Evolutionary conservation across 2,329 filamentous ascomycete species (phyloP).

Genomic region (Trichothecium sympodiale): DNA sequence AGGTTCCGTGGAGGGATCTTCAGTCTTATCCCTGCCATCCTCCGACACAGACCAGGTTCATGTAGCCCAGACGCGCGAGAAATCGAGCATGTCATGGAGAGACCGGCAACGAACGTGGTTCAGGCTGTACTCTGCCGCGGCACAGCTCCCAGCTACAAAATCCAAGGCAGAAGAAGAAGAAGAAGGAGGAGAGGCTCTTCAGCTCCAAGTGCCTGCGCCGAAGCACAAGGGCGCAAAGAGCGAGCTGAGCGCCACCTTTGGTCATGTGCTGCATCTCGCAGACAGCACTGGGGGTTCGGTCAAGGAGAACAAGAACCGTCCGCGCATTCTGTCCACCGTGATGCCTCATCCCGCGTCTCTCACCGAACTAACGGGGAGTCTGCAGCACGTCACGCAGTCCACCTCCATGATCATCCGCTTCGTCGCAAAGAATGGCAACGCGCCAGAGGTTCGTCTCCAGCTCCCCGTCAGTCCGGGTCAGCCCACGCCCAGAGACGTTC

Average conservation of each 20-base stretch:
- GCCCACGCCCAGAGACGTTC: slow-evolving; percentile 15
- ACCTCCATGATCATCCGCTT: slow-evolving; percentile 35
- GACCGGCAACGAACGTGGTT: slow-evolving; percentile 21
- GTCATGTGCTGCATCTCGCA: slow-evolving; percentile 32
- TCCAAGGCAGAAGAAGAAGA: neutral
- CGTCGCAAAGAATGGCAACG: slow-evolving; percentile 1
- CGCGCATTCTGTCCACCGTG: slow-evolving; percentile 29
- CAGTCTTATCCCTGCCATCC: neutral
- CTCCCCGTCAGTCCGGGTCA: slow-evolving; percentile 18
- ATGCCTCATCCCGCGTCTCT: slow-evolving; percentile 37
- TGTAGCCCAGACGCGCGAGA: slow-evolving; percentile 17
- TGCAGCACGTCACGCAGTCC: slow-evolving; percentile 10
- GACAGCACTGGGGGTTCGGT: neutral
- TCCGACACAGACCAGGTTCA: neutral
- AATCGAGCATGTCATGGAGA: slow-evolving; percentile 21
- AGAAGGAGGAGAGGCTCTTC: slow-evolving; percentile 1
- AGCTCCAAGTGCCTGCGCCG: neutral
- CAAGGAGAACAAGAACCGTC: slow-evolving; percentile 9
- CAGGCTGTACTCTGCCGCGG: slow-evolving; percentile 14
- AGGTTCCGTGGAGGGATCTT: too few species aligned
- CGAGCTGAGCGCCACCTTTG: slow-evolving; percentile 35
- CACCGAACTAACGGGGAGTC: slow-evolving; percentile 20
- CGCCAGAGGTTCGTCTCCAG: slow-evolving; percentile 16
- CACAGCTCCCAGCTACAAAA: neutral
- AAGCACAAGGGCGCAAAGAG: slow-evolving; percentile 1